phyloP scores from a whole-genome alignment of 2,329 filamentous ascomycete species.

The Colletotrichum euphorbiae region DNA sequence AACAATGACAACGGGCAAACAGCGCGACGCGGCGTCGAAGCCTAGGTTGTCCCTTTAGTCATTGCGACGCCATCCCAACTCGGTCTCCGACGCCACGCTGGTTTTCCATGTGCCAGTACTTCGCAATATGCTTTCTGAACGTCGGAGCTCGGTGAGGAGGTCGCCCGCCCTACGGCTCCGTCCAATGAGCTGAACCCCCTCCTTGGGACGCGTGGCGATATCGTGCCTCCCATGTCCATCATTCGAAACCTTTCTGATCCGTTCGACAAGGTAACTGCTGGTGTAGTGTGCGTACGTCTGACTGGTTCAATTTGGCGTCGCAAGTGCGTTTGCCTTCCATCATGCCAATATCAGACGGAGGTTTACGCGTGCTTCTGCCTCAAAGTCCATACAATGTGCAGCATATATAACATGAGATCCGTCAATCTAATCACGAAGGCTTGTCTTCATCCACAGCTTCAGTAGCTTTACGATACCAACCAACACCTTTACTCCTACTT shows the following conservation, averaged over 20 bases:
- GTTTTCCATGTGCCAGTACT: not conserved
- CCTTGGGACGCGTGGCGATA: conserved; percentile 39
- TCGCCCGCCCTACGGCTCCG: conserved; percentile 17
- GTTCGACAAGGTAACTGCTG: conserved; percentile 28
- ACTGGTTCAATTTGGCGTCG: conserved; percentile 34
- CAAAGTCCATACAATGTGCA: not conserved
- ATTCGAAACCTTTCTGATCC: conserved; percentile 38
- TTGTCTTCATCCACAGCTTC: conserved; percentile 16
- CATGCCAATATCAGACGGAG: conserved; percentile 31
- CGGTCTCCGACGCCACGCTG: conserved; percentile 17
- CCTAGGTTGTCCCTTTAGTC: conserved; percentile 2
- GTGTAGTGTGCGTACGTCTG: conserved; percentile 30
- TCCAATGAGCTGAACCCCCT: conserved; percentile 34
- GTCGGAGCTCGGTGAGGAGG: conserved; percentile 28
- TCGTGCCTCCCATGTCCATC: conserved; percentile 31
- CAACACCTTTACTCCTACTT: not conserved
- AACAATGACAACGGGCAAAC: conserved; percentile 11
- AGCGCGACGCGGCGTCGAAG: conserved; percentile 17
- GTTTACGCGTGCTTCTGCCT: conserved; percentile 38
- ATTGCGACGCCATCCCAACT: conserved; percentile 6
- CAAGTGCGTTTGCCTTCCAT: conserved; percentile 39
- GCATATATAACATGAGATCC: conserved; percentile 14
- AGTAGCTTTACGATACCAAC: conserved; percentile 24
- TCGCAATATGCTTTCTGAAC: not conserved
- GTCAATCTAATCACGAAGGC: not conserved